Conservation (phyloP, 495 filamentous ascomycete species). For the Podospora conica region DNA sequence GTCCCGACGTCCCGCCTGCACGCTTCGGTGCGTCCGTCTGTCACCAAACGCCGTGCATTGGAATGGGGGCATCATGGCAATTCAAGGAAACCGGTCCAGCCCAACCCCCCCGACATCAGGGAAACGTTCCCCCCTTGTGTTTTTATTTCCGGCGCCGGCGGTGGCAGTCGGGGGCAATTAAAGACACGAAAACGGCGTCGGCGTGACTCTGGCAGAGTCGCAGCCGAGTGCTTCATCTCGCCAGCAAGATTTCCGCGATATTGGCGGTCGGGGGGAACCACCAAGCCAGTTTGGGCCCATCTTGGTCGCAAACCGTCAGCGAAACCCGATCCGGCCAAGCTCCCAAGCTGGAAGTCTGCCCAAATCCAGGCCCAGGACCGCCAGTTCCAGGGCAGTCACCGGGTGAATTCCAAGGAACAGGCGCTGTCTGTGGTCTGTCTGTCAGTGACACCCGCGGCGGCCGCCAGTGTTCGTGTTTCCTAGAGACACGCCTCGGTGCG, state of each 20-base stretch:
- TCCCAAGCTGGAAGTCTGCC: slow-evolving; percentile 7
- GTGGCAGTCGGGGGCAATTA: neutral
- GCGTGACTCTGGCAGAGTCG: neutral
- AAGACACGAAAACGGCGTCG: slow-evolving; percentile 7
- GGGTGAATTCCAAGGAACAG: slow-evolving; percentile 19
- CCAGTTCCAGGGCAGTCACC: slow-evolving; percentile 8
- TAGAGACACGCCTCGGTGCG: slow-evolving; percentile 1
- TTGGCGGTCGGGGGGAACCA: neutral
- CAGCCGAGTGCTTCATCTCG: slow-evolving; percentile 16
- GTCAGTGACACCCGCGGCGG: slow-evolving; percentile 11
- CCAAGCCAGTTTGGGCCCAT: neutral
- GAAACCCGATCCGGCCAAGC: slow-evolving; percentile 6
- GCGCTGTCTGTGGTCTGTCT: slow-evolving; percentile 1
- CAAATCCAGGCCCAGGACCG: slow-evolving; percentile 1
- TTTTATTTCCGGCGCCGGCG: neutral
- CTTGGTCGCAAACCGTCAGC: neutral
- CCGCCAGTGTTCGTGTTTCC: slow-evolving; percentile 8
- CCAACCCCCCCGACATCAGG: neutral
- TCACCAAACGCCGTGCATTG: neutral
- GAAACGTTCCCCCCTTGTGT: too few relatives aligned
- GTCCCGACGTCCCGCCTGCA: neutral
- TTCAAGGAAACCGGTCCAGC: neutral
- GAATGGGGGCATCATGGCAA: neutral
- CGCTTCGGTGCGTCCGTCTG: neutral
- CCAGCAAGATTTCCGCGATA: slow-evolving; percentile 12